Base-by-base conservation (phyloP, 306 rosid species). In the Citrullus colocynthis region DNA sequence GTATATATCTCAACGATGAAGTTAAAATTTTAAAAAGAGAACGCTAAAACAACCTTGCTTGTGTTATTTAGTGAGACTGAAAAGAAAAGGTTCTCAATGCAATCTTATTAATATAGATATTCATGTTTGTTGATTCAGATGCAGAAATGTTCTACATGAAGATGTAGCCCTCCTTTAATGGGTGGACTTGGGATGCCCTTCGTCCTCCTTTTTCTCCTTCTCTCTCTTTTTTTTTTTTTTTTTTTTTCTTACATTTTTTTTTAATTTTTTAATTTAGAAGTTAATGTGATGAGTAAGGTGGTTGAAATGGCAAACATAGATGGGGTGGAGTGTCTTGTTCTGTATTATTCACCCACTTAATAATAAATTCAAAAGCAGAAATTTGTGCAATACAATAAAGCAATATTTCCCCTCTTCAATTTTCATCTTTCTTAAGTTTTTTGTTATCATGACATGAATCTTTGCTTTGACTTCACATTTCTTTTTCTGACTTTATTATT, bases 381-480 rank as follows among this genome's bases (percentile, higher is more conserved):
- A 73, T 28, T 73, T 73, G 77, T 73, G 60, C 16, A 73, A 73
- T 52, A 73, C 57, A 49, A 49, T 49, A 73, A 73, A 73, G 9
- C 15, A 3, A 24, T 49, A 51, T 73, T 30, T 51, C 28, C 6
- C 18, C 39, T 18, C 24, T 65, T 65, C 1, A 8, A 66, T 66
- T 11, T 1, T 39, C 5, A 13, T 41, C 21, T 41, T 10, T 70
- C 37, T n/a, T n/a, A 70, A 9, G 4, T 45, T 7, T 11, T 24
- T 48, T 70, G 32, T 64, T 37, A 64, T 64, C 45, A 63, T 63
- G 12, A 7, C 70, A 34, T 41, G 5, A 42, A 18, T 39, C 32
- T 17, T 65, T 65, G 1, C 73, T 37, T 37, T 65, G 15, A 4
- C 3, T 12, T 6, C 74, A 41, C 5, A 0, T 65, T 17, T 8